These are phyloP conservation scores for Monascus purpureus DNA, from an alignment of 495 filamentous ascomycete genomes.

Conservation along the genomic window DNA sequence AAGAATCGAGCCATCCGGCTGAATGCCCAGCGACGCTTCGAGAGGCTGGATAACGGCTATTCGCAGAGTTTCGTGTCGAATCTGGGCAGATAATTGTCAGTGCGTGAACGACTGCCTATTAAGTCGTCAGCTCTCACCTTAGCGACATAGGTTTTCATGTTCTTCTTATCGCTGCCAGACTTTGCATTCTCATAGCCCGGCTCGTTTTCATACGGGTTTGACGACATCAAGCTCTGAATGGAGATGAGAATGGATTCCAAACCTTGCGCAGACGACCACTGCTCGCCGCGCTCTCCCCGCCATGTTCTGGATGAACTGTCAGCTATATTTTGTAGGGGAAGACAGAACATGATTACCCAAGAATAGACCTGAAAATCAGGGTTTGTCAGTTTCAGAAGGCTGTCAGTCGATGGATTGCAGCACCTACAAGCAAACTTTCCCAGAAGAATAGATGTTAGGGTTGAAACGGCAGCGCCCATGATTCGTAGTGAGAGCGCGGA, in stretches of 20 bases:
- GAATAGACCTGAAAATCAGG: slow-evolving; percentile 52
- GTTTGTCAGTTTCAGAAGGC: slow-evolving; percentile 1
- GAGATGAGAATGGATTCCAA: slow-evolving; percentile 89
- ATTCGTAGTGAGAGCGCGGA: slow-evolving; percentile 75
- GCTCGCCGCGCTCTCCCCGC: slow-evolving; percentile 75
- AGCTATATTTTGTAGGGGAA: slow-evolving; percentile 4
- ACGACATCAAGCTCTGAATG: slow-evolving; percentile 89
- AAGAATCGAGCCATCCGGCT: slow-evolving; percentile 30
- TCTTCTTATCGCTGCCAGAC: slow-evolving; percentile 51
- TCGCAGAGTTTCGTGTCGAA: slow-evolving; percentile 79
- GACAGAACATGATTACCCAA: slow-evolving; percentile 60
- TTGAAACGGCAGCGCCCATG: slow-evolving; percentile 79
- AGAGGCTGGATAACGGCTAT: slow-evolving; percentile 76
- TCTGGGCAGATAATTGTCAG: too few species aligned
- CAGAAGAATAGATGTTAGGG: slow-evolving; percentile 85
- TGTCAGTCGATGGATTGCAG: neutral
- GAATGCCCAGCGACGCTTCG: slow-evolving; percentile 61
- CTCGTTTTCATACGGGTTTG: slow-evolving; percentile 92
- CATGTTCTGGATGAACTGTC: slow-evolving; percentile 58
- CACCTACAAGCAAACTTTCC: slow-evolving; percentile 79
- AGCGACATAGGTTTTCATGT: slow-evolving; percentile 65
- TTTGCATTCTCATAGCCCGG: slow-evolving; percentile 77
- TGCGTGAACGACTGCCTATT: too few species aligned
- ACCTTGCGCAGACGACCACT: slow-evolving; percentile 94
- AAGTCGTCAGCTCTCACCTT: too few species aligned